Evolutionary conservation across 768 basidiomycete species (phyloP).

Genomic region (Dioszegia aurantiaca): DNA sequence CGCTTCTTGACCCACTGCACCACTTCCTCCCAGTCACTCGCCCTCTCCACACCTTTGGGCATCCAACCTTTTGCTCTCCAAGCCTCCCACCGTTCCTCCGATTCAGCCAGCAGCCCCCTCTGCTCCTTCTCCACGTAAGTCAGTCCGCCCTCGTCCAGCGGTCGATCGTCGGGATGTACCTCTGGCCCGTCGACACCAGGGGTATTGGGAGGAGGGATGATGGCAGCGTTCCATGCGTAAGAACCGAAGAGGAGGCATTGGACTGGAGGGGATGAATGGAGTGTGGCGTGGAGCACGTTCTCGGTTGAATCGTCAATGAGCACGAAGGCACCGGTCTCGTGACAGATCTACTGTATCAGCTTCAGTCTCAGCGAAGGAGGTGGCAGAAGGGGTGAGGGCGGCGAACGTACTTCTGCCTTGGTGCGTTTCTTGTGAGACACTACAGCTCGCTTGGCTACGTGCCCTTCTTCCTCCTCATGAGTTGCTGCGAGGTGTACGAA

Average conservation of each 20-base stretch:
- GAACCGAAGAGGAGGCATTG: slow-evolving; percentile 70
- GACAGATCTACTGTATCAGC: slow-evolving; percentile 59
- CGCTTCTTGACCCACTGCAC: slow-evolving; percentile 37
- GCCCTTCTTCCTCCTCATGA: slow-evolving; percentile 54
- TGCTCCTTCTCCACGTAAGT: slow-evolving; percentile 41
- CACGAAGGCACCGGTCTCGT: slow-evolving; percentile 62
- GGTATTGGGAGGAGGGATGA: slow-evolving; percentile 28
- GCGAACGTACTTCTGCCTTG: slow-evolving; percentile 63
- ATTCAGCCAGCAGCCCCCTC: slow-evolving; percentile 51
- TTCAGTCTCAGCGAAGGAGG: neutral
- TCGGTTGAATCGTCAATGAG: slow-evolving; percentile 79
- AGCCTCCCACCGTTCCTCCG: slow-evolving; percentile 60
- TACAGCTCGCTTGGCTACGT: slow-evolving; percentile 35
- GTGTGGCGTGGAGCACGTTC: slow-evolving; percentile 64
- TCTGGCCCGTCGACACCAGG: neutral
- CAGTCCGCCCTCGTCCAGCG: slow-evolving; percentile 22
- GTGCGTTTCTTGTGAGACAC: slow-evolving; percentile 56
- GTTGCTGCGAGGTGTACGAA: slow-evolving; percentile 55
- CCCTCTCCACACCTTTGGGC: slow-evolving; percentile 59
- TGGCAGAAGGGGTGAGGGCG: neutral
- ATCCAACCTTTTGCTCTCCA: slow-evolving; percentile 55
- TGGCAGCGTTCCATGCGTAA: slow-evolving; percentile 71
- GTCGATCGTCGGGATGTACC: slow-evolving; percentile 7
- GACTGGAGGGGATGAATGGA: slow-evolving; percentile 57
- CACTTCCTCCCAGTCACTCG: slow-evolving; percentile 64